A percentile compares a stretch with the other conserved stretches of the same genome.
These are phyloP conservation scores for Solanum neorickii DNA, from an alignment of 257 asterid species.

Conservation along the genomic window DNA sequence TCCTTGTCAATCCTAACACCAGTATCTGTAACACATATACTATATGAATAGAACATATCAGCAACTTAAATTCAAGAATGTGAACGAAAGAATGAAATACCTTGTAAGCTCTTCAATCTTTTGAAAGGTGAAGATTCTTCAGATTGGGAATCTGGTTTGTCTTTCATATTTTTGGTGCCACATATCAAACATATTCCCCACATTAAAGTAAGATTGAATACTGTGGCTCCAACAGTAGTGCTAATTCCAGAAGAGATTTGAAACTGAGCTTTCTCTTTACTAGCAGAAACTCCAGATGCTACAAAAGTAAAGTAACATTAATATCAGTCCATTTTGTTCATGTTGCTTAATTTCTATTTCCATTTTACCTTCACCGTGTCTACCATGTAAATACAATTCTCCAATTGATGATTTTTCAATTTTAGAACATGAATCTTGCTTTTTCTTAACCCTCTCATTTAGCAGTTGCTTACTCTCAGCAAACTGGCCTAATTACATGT, in stretches of 20 bases:
- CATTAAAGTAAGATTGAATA: conserved; percentile 20
- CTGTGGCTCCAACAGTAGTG: conserved; percentile 25
- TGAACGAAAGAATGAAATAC: not conserved
- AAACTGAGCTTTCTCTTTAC: conserved; percentile 21
- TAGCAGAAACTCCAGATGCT: conserved; percentile 26
- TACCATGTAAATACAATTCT: not conserved
- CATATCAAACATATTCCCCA: conserved; percentile 34
- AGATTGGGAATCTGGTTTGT: not conserved
- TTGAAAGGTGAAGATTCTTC: not conserved
- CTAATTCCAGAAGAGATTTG: conserved; percentile 24
- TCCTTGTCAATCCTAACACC: conserved; percentile 29
- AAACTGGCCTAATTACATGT: not conserved
- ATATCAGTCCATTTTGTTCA: not conserved
- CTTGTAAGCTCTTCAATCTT: not conserved
- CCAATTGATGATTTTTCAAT: not conserved
- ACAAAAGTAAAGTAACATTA: not conserved
- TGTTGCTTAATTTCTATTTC: not conserved
- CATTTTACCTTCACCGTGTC: not conserved
- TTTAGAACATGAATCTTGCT: not conserved
- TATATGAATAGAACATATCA: not conserved
- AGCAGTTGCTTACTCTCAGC: not conserved
- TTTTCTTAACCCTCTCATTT: not conserved
- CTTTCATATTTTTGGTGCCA: conserved; percentile 9
- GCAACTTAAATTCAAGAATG: not conserved
- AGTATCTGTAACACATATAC: conserved; percentile 12